These are phyloP conservation scores for Talaromyces liani DNA, from an alignment of 495 filamentous ascomycete genomes.

Conservation along the genomic window DNA sequence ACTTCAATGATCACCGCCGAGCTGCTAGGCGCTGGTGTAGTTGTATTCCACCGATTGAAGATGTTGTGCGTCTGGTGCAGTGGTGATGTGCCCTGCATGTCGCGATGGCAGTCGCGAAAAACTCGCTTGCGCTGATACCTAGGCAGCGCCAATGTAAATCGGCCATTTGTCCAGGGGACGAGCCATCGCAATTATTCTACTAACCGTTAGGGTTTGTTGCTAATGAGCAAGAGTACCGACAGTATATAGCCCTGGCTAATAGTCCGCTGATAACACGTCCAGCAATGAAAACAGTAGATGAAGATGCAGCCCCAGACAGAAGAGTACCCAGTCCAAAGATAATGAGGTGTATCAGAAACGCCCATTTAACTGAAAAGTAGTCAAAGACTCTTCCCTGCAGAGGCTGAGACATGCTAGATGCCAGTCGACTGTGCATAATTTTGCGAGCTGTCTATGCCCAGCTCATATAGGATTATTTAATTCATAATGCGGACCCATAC, in stretches of 20 bases:
- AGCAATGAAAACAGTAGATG: slow-evolving; percentile 61
- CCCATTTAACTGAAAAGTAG: slow-evolving; percentile 10
- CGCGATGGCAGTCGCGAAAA: not conserved
- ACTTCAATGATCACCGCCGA: too few species aligned
- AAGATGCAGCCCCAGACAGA: slow-evolving; percentile 66
- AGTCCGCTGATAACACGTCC: slow-evolving; percentile 56
- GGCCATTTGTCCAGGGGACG: not conserved
- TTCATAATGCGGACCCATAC: too few species aligned
- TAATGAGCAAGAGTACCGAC: not conserved
- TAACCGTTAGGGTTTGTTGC: not conserved
- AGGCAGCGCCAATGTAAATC: not conserved
- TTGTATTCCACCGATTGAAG: too few species aligned
- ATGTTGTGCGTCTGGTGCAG: too few species aligned
- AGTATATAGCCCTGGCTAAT: slow-evolving; percentile 1
- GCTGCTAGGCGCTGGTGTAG: too few species aligned
- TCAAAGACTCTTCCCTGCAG: slow-evolving; percentile 9
- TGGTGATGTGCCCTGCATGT: too few species aligned
- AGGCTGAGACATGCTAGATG: slow-evolving; percentile 10
- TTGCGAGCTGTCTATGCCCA: not conserved
- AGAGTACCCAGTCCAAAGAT: slow-evolving; percentile 63
- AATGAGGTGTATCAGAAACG: slow-evolving; percentile 13
- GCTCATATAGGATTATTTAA: not conserved
- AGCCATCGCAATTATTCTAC: not conserved
- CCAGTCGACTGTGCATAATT: not conserved
- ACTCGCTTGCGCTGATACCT: not conserved